These are phyloP conservation scores for Xylaria cubensis DNA, from an alignment of 495 filamentous ascomycete genomes.

Conservation along the genomic window DNA sequence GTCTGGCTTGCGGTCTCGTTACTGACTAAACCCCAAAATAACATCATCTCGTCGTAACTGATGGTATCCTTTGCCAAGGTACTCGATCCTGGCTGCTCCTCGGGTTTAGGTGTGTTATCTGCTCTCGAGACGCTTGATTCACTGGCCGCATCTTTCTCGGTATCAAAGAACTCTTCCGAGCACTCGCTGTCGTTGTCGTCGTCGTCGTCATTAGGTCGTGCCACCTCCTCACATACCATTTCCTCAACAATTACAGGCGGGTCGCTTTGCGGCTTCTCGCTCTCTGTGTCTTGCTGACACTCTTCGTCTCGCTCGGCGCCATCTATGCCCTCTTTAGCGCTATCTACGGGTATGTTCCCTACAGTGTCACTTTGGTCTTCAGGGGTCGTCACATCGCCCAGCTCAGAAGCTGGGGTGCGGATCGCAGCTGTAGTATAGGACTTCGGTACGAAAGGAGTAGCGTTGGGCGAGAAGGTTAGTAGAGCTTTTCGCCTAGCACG, in stretches of 20 bases:
- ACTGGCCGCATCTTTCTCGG: neutral
- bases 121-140: neutral
- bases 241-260: neutral
- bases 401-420: neutral
- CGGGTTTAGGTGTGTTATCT: neutral
- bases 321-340: neutral
- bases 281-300: neutral
- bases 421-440: neutral
- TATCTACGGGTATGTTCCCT: neutral
- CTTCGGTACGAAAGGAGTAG: neutral
- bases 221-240: neutral
- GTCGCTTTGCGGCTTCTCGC: neutral
- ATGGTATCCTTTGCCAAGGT: neutral
- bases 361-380: neutral
- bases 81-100: neutral
- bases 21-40: neutral
- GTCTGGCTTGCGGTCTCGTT: neutral
- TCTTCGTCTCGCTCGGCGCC: neutral
- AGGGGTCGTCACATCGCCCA: neutral
- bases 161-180: neutral
- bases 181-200: neutral
- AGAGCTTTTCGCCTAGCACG: too few species aligned
- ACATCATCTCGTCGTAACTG: constrained; percentile 5
- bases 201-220: neutral
- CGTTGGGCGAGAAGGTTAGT: neutral